Conservation (phyloP, 345 rosid genomes). For the Fremontodendron californicum region DNA sequence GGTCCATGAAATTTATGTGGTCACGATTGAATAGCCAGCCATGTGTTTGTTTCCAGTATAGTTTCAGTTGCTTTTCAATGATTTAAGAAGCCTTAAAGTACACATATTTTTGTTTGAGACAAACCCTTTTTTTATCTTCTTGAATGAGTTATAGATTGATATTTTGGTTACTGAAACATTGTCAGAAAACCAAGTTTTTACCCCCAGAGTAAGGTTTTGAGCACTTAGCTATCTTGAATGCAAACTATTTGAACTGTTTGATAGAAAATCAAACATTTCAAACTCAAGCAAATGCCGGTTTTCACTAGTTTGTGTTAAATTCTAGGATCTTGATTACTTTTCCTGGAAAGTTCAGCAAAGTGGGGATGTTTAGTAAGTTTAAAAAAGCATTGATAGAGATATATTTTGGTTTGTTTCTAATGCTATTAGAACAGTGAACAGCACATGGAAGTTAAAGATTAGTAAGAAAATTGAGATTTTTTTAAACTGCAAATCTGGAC, state of each 20-base stretch:
- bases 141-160: background rate
- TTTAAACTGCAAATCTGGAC: constrained; percentile 32
- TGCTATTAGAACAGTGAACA: constrained; percentile 15
- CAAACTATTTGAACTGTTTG: background rate
- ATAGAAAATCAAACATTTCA: background rate
- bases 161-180: background rate
- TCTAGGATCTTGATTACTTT: constrained; percentile 16
- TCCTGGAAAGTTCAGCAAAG: constrained; percentile 6
- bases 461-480: constrained; percentile 9
- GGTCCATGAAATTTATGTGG: constrained; percentile 50
- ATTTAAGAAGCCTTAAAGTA: constrained; percentile 9
- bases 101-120: background rate
- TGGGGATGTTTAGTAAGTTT: background rate
- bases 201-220: background rate
- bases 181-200: background rate
- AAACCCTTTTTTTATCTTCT: background rate
- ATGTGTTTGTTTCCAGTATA: constrained; percentile 18
- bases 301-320: constrained; percentile 7
- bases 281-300: background rate
- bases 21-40: constrained; percentile 28
- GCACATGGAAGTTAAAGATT: constrained; percentile 35
- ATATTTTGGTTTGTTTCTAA: constrained; percentile 9
- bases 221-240: background rate
- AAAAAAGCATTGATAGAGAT: background rate
- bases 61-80: constrained; percentile 7